Conservation (phyloP, 2,329 filamentous ascomycete genomes). For the Colletotrichum sp. region DNA sequence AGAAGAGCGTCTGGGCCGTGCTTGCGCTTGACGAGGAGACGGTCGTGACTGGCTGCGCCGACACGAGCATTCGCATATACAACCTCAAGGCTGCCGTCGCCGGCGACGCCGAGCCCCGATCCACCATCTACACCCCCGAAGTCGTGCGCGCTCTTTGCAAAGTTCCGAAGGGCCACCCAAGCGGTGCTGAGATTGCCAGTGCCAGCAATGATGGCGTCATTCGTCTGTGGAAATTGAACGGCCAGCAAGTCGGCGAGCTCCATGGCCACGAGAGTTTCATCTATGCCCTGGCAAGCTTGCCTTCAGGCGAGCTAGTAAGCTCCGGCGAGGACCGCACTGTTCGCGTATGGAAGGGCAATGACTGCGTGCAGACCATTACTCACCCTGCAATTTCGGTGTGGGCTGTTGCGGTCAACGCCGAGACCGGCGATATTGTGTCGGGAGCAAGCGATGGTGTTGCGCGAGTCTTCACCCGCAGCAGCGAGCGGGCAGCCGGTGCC, state of each 20-base stretch:
- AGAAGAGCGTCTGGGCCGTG: slow-evolving; percentile 86
- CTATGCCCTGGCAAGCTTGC: slow-evolving; percentile 79
- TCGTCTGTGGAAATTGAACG: slow-evolving; percentile 83
- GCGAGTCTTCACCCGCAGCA: slow-evolving; percentile 80
- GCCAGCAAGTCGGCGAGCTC: slow-evolving; percentile 76
- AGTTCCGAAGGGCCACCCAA: slow-evolving; percentile 76
- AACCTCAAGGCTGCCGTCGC: slow-evolving; percentile 67
- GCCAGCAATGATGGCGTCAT: slow-evolving; percentile 93
- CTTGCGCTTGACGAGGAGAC: slow-evolving; percentile 80
- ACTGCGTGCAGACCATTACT: slow-evolving; percentile 94
- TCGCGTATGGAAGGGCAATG: slow-evolving; percentile 80
- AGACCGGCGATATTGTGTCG: slow-evolving; percentile 91
- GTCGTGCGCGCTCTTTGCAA: slow-evolving; percentile 88
- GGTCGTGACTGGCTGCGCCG: slow-evolving; percentile 90
- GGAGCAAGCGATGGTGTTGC: slow-evolving; percentile 89
- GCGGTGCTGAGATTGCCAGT: slow-evolving; percentile 90
- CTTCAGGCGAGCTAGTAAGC: slow-evolving; percentile 87
- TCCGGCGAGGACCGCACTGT: slow-evolving; percentile 94
- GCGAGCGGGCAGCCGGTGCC: slow-evolving; percentile 71
- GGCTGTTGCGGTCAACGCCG: slow-evolving; percentile 81
- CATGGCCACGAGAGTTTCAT: slow-evolving; percentile 94
- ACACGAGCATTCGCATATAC: slow-evolving; percentile 88
- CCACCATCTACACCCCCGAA: slow-evolving; percentile 71
- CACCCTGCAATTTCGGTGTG: slow-evolving; percentile 97
- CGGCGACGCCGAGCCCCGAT: slow-evolving; percentile 55